A percentile compares a stretch with the other conserved stretches of the same genome.
Evolutionary conservation across 1,284 basidiomycete genomes (phyloP).

Genomic region (Volvariella volvacea): DNA sequence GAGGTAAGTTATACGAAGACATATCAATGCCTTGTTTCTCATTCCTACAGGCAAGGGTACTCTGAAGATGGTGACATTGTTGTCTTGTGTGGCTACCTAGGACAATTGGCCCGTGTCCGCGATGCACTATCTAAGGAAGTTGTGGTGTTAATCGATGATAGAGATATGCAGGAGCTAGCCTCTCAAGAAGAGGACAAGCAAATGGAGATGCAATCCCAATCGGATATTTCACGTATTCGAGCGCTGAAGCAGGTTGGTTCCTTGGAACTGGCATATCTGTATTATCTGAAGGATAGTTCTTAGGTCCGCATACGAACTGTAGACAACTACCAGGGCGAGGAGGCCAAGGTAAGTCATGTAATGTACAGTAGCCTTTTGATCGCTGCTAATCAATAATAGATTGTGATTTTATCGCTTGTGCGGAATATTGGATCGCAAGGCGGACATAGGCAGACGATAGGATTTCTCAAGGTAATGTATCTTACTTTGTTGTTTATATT

Average conservation of each 20-base stretch:
- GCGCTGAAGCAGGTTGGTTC: slow-evolving; percentile 38
- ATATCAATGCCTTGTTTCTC: background rate
- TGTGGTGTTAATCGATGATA: slow-evolving; percentile 60
- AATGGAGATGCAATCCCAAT: slow-evolving; percentile 23
- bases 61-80: slow-evolving; percentile 62
- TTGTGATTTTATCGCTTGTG: slow-evolving; percentile 67
- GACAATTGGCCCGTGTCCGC: slow-evolving; percentile 57
- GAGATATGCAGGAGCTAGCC: slow-evolving; percentile 53
- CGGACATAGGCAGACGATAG: slow-evolving; percentile 40
- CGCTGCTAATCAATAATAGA: slow-evolving; percentile 22
- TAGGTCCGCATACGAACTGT: slow-evolving; percentile 67
- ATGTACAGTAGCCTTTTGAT: background rate
- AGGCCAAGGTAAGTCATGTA: slow-evolving; percentile 36
- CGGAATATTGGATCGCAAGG: slow-evolving; percentile 50
- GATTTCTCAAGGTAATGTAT: slow-evolving; percentile 54
- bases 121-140: slow-evolving; percentile 44
- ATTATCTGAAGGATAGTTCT: slow-evolving; percentile 3
- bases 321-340: slow-evolving; percentile 73
- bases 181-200: slow-evolving; percentile 36
- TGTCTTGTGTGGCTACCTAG: slow-evolving; percentile 70
- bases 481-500: background rate
- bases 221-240: slow-evolving; percentile 42
- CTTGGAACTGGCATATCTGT: background rate
- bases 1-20: slow-evolving; percentile 27
- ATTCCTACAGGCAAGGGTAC: slow-evolving; percentile 45